Percentiles rank a stretch among this genome's conserved stretches.
These are phyloP conservation scores for Phytophthora litchii DNA, from an alignment of 352 stramenopile genomes.

Conservation along the genomic window DNA sequence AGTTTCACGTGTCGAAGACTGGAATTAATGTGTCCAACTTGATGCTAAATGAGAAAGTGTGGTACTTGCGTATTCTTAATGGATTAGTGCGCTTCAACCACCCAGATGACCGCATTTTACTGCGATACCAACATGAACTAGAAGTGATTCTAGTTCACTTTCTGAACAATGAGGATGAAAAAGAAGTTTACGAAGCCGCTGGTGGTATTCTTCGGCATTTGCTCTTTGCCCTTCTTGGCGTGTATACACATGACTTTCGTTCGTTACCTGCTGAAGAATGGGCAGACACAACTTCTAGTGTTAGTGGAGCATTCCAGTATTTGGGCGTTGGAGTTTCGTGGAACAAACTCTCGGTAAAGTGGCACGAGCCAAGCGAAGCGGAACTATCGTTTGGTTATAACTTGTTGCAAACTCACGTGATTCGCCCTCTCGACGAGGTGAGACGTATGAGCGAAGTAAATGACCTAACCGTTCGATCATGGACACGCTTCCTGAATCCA, in stretches of 20 bases:
- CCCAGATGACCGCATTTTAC: conserved; percentile 29
- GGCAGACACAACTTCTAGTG: conserved; percentile 39
- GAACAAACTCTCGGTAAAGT: conserved; percentile 54
- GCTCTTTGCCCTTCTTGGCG: conserved; percentile 46
- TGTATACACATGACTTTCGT: conserved; percentile 69
- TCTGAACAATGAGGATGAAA: conserved; percentile 49
- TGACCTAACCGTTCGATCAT: conserved; percentile 51
- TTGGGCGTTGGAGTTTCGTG: conserved; percentile 57
- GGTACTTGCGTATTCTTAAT: conserved; percentile 62
- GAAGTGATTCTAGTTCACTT: conserved; percentile 53
- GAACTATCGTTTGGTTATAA: conserved; percentile 64
- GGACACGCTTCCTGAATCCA: conserved; percentile 53
- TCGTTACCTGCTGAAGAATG: conserved; percentile 59
- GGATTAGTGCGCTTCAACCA: conserved; percentile 56
- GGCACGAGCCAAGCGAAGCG: conserved; percentile 63
- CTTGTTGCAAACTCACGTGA: conserved; percentile 55
- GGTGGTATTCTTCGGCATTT: conserved; percentile 50
- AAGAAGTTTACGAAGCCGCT: conserved; percentile 63
- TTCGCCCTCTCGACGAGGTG: conserved; percentile 40
- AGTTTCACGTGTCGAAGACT: conserved; percentile 47
- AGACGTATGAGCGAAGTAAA: conserved; percentile 24
- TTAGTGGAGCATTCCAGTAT: conserved; percentile 66
- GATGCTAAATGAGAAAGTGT: conserved; percentile 72
- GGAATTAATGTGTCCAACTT: conserved; percentile 37
- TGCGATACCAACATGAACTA: conserved; percentile 47